Evolutionary conservation across 345 rosid species (phyloP), one percentile per base, ranked within the genome.

Genomic region (Anacardium occidentale): DNA sequence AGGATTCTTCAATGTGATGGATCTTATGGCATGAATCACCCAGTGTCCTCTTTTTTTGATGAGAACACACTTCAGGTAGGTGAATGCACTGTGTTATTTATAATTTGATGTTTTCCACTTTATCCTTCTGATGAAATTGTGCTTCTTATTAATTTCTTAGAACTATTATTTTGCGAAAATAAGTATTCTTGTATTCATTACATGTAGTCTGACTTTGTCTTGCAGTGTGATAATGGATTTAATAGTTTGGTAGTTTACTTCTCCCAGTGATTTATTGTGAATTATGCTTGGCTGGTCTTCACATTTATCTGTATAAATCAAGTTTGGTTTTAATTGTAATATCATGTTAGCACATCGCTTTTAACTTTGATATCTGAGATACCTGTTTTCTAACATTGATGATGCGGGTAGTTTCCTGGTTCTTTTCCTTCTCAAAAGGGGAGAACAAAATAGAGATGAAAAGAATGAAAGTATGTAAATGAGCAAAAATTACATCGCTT

Each of bases 1-100:
- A 84, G 95, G 82, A 79, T 93, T 67, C 86, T 93, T 66, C 82
- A 81, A 14, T 89, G 82, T 67, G 87, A 87, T 74, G 83, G 84
- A 67, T 71, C 88, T 74, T 77, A 48, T 72, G 77, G 77, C 56
- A 69, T 73, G 50, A 76, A 75, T 69, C 65, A 76, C 21, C 60
- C 64, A 24, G 32, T 48, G 53, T 76, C 88, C 64, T 66, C 69
- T 62, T 76, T 66, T 63, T 61, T 76, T 21, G 80, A 88, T 66
- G 87, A 81, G 58, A 84, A 76, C 75, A 72, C 81, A 71, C 71
- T 76, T 15, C 85, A 81, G 86, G 83, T 84, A 79, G 72, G 50
- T 60, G 64, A 21, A 22, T 59, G 17, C 48, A 48, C 18, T 20
- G 29, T 63, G 53, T 25, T 66, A 48, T 67, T 25, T 44, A 57